These are phyloP conservation scores for Aspergillus kassunensis DNA, from an alignment of 495 filamentous ascomycete species.

Conservation along the genomic window DNA sequence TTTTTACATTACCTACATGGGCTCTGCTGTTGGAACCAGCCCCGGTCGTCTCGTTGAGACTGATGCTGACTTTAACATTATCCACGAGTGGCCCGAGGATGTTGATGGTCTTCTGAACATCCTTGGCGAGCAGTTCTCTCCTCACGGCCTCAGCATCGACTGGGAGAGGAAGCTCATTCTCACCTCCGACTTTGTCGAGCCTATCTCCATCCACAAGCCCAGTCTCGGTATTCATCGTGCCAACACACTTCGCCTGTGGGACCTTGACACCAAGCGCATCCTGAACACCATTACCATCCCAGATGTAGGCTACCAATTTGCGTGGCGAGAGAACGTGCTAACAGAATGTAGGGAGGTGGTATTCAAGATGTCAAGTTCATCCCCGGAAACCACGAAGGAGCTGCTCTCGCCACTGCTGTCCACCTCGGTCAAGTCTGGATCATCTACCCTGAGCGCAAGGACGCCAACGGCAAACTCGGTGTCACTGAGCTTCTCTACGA, in stretches of 20 bases:
- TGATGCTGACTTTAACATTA: constrained; percentile 56
- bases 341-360: constrained; percentile 42
- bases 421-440: constrained; percentile 61
- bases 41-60: constrained; percentile 59
- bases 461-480: constrained; percentile 51
- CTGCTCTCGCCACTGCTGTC: constrained; percentile 59
- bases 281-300: constrained; percentile 61
- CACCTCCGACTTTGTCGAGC: constrained; percentile 61
- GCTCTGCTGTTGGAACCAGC: constrained; percentile 51
- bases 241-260: constrained; percentile 58
- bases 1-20: constrained; percentile 61
- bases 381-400: constrained; percentile 54
- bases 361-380: constrained; percentile 67
- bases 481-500: constrained; percentile 55
- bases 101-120: constrained; percentile 48
- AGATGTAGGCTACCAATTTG: constrained; percentile 37
- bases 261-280: constrained; percentile 48
- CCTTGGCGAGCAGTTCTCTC: constrained; percentile 55
- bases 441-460: constrained; percentile 57
- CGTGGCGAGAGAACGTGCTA: too few species aligned
- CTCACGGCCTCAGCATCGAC: constrained; percentile 57
- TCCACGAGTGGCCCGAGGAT: constrained; percentile 57
- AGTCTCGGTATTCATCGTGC: constrained; percentile 47
- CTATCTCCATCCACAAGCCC: constrained; percentile 57
- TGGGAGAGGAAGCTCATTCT: constrained; percentile 53